Conservation (phyloP, 768 basidiomycete species). For the Astraeus odoratus region DNA sequence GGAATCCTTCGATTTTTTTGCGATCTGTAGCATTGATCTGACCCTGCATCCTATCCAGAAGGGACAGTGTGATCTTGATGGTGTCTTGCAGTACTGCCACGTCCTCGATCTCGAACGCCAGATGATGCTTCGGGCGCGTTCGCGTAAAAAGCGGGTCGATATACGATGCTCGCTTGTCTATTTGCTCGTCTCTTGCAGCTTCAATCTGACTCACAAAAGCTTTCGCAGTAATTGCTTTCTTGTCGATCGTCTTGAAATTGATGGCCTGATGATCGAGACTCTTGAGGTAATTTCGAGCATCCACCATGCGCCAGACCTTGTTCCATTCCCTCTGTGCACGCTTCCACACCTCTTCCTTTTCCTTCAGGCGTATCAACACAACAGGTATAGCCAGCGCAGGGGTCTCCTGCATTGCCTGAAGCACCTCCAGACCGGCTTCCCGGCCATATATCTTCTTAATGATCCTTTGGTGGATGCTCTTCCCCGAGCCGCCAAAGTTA, state of each 20-base stretch:
- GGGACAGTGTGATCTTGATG: slow-evolving; percentile 82
- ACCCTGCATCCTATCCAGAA: slow-evolving; percentile 81
- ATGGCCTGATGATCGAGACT: slow-evolving; percentile 92
- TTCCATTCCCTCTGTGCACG: slow-evolving; percentile 97
- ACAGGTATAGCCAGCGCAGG: slow-evolving; percentile 86
- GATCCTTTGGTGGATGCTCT: slow-evolving; percentile 87
- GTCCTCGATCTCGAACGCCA: slow-evolving; percentile 73
- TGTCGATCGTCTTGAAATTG: slow-evolving; percentile 84
- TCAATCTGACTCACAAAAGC: slow-evolving; percentile 81
- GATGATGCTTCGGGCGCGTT: slow-evolving; percentile 66
- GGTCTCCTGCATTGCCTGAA: slow-evolving; percentile 87
- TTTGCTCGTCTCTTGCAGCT: slow-evolving; percentile 74
- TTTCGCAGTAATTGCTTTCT: slow-evolving; percentile 72
- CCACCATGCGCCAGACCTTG: slow-evolving; percentile 96
- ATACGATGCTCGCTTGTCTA: slow-evolving; percentile 60
- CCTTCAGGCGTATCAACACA: slow-evolving; percentile 81
- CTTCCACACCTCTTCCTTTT: slow-evolving; percentile 99
- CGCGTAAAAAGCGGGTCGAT: slow-evolving; percentile 48
- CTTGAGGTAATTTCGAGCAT: slow-evolving; percentile 89
- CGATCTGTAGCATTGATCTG: slow-evolving; percentile 68
- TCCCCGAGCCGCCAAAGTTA: slow-evolving; percentile 75
- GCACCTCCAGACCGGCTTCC: slow-evolving; percentile 74
- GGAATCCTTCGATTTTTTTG: slow-evolving; percentile 73
- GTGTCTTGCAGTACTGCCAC: slow-evolving; percentile 75
- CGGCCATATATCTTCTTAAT: slow-evolving; percentile 97